Percentiles rank a stretch among this genome's conserved stretches.
Evolutionary conservation across 2,329 filamentous ascomycete species (phyloP).

Genomic region (Coniochaeta ligniaria): DNA sequence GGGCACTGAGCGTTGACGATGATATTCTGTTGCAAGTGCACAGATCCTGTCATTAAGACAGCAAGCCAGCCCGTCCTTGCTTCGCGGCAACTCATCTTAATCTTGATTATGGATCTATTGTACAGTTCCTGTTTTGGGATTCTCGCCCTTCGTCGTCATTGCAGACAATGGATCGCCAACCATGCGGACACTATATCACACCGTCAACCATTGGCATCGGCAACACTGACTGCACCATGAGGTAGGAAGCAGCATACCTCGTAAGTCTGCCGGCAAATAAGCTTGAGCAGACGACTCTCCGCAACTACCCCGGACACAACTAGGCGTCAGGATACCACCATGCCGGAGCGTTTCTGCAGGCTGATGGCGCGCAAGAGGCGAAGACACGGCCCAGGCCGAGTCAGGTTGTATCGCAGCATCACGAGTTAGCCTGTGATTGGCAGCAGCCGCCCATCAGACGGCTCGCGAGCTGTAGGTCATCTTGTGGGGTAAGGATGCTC

Average conservation of each 20-base stretch:
- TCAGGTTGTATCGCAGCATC: conserved; percentile 16
- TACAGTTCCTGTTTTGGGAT: background rate
- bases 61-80: background rate
- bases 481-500: conserved; percentile 11
- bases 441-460: conserved; percentile 7
- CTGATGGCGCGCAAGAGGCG: conserved; percentile 8
- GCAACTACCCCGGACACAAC: background rate
- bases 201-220: background rate
- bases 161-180: background rate
- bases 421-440: conserved; percentile 15
- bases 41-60: background rate
- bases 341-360: conserved; percentile 3
- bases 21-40: background rate
- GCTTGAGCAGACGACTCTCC: background rate
- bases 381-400: conserved; percentile 19
- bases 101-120: background rate
- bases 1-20: background rate
- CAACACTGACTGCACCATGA: background rate
- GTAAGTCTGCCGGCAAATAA: background rate
- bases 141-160: background rate
- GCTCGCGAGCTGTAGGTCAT: conserved; percentile 7
- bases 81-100: background rate
- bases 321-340: background rate
- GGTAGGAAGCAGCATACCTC: background rate
- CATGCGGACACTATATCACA: background rate